These are phyloP conservation scores for Phaffomyces thermotolerans DNA, from an alignment of 805 yeast species.

Conservation along the genomic window DNA sequence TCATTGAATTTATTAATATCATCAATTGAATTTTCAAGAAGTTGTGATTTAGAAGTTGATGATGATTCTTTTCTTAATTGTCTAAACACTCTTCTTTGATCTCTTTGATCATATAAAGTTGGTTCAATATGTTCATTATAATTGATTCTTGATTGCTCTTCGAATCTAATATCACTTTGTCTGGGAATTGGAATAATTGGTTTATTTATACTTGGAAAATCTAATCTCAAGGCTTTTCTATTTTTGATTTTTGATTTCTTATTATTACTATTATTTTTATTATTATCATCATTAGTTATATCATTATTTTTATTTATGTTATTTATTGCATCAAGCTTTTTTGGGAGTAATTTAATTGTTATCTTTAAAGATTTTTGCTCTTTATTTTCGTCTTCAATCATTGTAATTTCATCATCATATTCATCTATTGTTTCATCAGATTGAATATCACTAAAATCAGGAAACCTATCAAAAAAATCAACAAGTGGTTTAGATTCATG, in stretches of 20 bases:
- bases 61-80: background rate
- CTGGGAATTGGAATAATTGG: background rate
- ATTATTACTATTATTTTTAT: no score
- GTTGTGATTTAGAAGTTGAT: background rate
- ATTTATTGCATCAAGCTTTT: no score
- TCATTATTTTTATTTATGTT: no score
- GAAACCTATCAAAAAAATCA: constrained; percentile 5
- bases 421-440: background rate
- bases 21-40: background rate
- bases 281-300: no score
- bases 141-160: constrained; percentile 2
- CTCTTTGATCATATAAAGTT: background rate
- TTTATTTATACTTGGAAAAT: background rate
- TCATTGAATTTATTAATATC: background rate
- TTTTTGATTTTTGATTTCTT: no score
- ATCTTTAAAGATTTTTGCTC: no score
- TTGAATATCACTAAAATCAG: background rate
- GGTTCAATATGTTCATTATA: constrained; percentile 1
- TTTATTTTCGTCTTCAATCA: no score
- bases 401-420: background rate
- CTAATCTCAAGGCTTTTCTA: no score
- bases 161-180: constrained; percentile 5
- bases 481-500: constrained; percentile 14
- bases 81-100: constrained; percentile 6
- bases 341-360: no score